Percentiles rank a stretch among this genome's conserved stretches.
Conservation (phyloP, 164 flowering plant genomes). For the Litsea cubeba region DNA sequence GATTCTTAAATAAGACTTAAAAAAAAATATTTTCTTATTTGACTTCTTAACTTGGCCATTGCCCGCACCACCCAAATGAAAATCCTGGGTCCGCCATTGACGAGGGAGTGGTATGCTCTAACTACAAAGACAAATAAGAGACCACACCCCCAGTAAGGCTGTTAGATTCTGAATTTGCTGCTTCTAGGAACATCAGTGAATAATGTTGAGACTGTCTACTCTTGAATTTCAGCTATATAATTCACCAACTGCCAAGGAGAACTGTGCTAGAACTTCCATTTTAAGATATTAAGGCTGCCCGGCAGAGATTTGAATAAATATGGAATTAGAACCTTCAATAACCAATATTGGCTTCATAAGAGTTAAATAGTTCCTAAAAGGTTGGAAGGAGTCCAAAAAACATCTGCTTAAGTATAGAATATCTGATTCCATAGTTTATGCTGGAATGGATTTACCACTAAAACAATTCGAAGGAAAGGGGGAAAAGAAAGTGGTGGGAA, state of each 20-base stretch:
- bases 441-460: background rate
- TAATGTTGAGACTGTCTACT: too few species aligned
- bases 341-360: background rate
- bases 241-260: background rate
- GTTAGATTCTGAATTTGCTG: background rate
- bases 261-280: background rate
- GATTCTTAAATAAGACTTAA: too few species aligned
- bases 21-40: too few species aligned
- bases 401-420: too few species aligned
- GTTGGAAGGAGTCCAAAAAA: too few species aligned
- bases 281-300: background rate
- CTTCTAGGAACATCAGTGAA: too few species aligned
- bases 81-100: too few species aligned
- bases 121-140: background rate
- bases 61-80: too few species aligned
- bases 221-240: background rate
- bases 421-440: background rate
- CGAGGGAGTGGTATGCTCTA: background rate
- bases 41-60: too few species aligned
- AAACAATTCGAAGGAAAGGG: background rate
- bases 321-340: background rate
- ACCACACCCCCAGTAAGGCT: background rate
- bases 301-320: background rate
- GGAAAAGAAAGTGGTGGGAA: too few species aligned
- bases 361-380: background rate